A percentile compares a stretch with the other conserved stretches of the same genome.
Evolutionary conservation across 1,284 basidiomycete species (phyloP).

Genomic region (Pseudozyma flocculosa): DNA sequence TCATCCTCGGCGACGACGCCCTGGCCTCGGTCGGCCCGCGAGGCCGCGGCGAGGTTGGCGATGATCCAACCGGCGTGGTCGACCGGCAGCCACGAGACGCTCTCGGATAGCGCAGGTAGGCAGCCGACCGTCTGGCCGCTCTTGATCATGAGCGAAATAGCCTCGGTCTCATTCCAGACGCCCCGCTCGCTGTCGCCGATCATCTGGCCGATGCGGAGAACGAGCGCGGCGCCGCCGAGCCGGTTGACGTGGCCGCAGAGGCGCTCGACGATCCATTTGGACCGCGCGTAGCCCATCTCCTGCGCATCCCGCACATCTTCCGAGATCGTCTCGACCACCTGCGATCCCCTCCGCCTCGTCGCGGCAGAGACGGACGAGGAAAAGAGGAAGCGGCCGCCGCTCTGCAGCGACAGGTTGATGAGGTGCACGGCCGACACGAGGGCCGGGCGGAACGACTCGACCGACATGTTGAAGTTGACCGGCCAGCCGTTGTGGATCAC

Average conservation of each 20-base stretch:
- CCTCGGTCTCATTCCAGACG: conserved; percentile 68
- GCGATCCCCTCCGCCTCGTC: conserved; percentile 47
- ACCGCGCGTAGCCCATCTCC: conserved; percentile 65
- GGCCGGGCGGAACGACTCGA: conserved; percentile 26
- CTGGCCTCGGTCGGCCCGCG: too few relatives aligned
- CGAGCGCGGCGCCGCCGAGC: conserved; percentile 53
- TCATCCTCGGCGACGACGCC: too few relatives aligned
- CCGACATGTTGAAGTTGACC: conserved; percentile 40
- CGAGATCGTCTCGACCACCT: conserved; percentile 61
- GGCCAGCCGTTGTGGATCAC: conserved; percentile 44
- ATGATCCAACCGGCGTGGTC: too few relatives aligned
- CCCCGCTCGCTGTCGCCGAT: conserved; percentile 64
- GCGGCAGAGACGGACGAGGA: conserved; percentile 64
- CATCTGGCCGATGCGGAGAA: conserved; percentile 62
- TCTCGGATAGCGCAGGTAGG: too few relatives aligned
- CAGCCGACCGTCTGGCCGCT: conserved; percentile 61
- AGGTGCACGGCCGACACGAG: conserved; percentile 64
- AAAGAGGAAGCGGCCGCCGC: conserved; percentile 63
- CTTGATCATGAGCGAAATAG: conserved; percentile 59
- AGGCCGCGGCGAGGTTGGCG: too few relatives aligned
- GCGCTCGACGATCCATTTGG: conserved; percentile 68
- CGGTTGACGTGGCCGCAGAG: too few relatives aligned
- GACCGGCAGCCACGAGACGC: too few relatives aligned
- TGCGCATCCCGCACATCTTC: conserved; percentile 59
- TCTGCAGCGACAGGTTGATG: conserved; percentile 63